Conservation (phyloP, 345 rosid genomes). For the Mercurialis annua region DNA sequence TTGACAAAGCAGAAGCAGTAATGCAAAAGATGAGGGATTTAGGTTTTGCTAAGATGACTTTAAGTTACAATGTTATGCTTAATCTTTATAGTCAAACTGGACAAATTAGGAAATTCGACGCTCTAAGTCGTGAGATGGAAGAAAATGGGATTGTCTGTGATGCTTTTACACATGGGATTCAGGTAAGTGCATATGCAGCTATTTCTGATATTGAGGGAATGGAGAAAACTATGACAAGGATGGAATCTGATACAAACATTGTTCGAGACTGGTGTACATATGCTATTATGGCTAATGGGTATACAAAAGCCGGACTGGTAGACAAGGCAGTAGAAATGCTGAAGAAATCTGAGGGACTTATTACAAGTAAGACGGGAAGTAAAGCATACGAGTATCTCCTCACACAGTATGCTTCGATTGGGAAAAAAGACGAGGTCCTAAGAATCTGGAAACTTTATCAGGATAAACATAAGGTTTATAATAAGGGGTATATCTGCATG, state of each 20-base stretch:
- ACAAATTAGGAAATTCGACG: constrained; percentile 25
- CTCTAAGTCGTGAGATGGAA: constrained; percentile 31
- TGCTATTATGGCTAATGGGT: constrained; percentile 19
- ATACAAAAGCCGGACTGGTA: constrained; percentile 18
- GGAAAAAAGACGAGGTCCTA: constrained; percentile 41
- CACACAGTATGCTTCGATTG: constrained; percentile 29
- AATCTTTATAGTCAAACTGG: constrained; percentile 26
- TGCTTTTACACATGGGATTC: constrained; percentile 15
- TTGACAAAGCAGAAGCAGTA: constrained; percentile 40
- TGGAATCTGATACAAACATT: constrained; percentile 30
- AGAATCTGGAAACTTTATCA: constrained; percentile 41
- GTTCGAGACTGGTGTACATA: constrained; percentile 24
- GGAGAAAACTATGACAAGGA: constrained; percentile 18
- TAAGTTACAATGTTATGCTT: constrained; percentile 29
- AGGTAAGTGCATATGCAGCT: constrained; percentile 30
- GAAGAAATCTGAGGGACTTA: constrained; percentile 31
- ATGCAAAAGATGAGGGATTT: constrained; percentile 35
- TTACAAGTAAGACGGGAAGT: not conserved
- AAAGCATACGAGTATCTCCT: constrained; percentile 22
- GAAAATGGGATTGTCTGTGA: constrained; percentile 22
- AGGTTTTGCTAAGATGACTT: constrained; percentile 13
- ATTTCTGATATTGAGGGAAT: constrained; percentile 27
- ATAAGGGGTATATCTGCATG: constrained; percentile 21
- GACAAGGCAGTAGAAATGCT: constrained; percentile 35
- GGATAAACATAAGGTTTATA: constrained; percentile 14